Percentiles rank a stretch among this genome's conserved stretches.
Evolutionary conservation across 1,284 basidiomycete genomes (phyloP).

Genomic region (Leccinum fuscescens): DNA sequence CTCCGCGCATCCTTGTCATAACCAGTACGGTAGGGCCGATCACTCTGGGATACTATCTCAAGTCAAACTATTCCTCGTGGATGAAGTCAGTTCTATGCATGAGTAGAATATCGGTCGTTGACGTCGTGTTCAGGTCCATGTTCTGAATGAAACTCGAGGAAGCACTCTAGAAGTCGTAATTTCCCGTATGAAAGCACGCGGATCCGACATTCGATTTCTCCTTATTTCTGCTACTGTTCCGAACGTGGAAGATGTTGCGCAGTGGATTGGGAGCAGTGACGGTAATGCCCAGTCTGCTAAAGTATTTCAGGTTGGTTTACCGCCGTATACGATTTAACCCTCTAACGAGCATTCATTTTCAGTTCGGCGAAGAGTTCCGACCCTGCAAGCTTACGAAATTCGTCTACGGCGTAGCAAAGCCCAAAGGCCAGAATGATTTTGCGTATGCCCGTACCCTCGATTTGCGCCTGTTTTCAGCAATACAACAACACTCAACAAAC

Average conservation of each 20-base stretch:
- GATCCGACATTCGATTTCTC: constrained; percentile 74
- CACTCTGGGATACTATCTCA: constrained; percentile 65
- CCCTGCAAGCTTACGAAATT: constrained; percentile 79
- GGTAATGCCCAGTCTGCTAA: constrained; percentile 49
- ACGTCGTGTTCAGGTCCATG: constrained; percentile 68
- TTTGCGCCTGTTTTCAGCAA: constrained; percentile 65
- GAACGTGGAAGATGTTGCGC: constrained; percentile 87
- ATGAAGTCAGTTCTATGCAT: constrained; percentile 56
- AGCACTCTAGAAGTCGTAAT: constrained; percentile 92
- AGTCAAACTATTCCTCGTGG: constrained; percentile 81
- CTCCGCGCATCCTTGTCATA: constrained; percentile 6
- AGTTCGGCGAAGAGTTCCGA: constrained; percentile 92
- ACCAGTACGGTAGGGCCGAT: constrained; percentile 49
- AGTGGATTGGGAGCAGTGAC: constrained; percentile 71
- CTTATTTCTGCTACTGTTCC: constrained; percentile 94
- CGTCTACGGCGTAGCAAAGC: constrained; percentile 62
- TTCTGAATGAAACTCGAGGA: constrained; percentile 85
- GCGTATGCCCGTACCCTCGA: constrained; percentile 75
- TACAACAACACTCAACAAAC: constrained; percentile 68
- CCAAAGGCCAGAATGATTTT: constrained; percentile 75
- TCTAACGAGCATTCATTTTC: constrained; percentile 1
- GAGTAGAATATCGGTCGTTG: not conserved
- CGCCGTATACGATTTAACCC: not conserved
- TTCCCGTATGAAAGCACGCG: constrained; percentile 84
- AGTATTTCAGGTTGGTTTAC: constrained; percentile 64